Evolutionary conservation across 2,329 filamentous ascomycete genomes (phyloP), one percentile per base, ranked within the genome.

Genomic region (Monilinia fructicola): DNA sequence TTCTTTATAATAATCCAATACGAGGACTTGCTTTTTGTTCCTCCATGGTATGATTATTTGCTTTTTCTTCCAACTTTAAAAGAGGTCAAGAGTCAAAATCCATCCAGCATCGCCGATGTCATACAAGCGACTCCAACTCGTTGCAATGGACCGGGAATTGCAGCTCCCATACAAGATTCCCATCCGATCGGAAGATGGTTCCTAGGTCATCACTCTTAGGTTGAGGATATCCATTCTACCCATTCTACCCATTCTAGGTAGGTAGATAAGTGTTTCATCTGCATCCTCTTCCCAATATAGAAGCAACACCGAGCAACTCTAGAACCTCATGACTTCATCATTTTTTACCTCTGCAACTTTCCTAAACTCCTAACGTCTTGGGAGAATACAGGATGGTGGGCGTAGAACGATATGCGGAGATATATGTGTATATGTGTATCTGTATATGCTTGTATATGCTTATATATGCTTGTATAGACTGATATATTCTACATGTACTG

Each of bases 181-280:
- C 12, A 48, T 46, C 58, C 58, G 44, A 26, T 60, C 44, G 44
- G 44, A 38, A 26, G 31, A 35, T 35, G 56, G 56, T 23, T 59
- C 28, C 35, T 11, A 23, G 16, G 42, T 23, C 5, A 35, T 35
- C 16, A 42, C 16, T 42, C 40, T 42, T 26, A 50, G 38, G 58
- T 23, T 23, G 3, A 50, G 12, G 46, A 50, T 50, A 9, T 50
- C 21, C n/a, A 16, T 23, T 50, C 38, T 60, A 50, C n/a, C n/a
- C n/a, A n/a, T n/a, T n/a, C n/a, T 50, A 9, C 38, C 21, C n/a
- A 16, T 23, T 50, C 38, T 60, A 50, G 44, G 44, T 50, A 60
- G 44, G 28, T 38, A 38, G 28, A 44, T 26, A 38, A 26, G 38
- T 23, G 28, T 50, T 60, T 60, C 58, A 60, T 60, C 58, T 50